Conservation (phyloP, 345 rosid species). For the Balakata baccata region DNA sequence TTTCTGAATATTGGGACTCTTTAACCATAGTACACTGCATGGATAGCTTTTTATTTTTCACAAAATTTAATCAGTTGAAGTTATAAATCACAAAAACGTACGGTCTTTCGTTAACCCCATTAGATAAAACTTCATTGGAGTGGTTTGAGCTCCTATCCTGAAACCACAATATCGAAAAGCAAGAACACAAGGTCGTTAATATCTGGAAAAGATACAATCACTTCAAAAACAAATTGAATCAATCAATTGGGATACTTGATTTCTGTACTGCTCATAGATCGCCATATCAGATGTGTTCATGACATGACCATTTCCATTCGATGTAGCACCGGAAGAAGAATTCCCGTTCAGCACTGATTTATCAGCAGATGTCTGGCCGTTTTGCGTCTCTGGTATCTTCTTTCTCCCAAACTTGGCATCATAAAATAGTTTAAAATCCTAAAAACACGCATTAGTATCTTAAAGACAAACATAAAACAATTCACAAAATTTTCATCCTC, state of each 20-base stretch:
- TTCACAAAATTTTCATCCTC: not conserved
- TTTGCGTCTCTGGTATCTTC: slow-evolving; percentile 43
- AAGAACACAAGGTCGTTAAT: not conserved
- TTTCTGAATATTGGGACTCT: not conserved
- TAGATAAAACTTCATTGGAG: slow-evolving; percentile 38
- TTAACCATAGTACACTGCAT: not conserved
- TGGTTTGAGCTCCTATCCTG: slow-evolving; percentile 40
- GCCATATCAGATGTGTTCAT: slow-evolving; percentile 55
- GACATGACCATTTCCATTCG: slow-evolving; percentile 47
- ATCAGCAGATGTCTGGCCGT: slow-evolving; percentile 36
- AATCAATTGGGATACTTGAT: slow-evolving; percentile 44
- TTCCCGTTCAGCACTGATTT: slow-evolving; percentile 35
- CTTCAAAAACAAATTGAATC: not conserved
- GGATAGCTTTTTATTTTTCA: not conserved
- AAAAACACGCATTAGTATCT: slow-evolving; percentile 34
- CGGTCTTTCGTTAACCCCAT: slow-evolving; percentile 55
- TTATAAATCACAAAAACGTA: slow-evolving; percentile 32
- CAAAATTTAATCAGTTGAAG: not conserved
- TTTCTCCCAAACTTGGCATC: slow-evolving; percentile 94
- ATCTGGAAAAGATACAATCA: not conserved
- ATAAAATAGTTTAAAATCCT: slow-evolving; percentile 75
- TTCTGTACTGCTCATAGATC: slow-evolving; percentile 59
- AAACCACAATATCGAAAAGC: slow-evolving; percentile 11
- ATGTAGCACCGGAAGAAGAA: slow-evolving; percentile 14
- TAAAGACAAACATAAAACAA: slow-evolving; percentile 33